Evolutionary conservation across 2,329 filamentous ascomycete genomes (phyloP).

Genomic region (Ceratocystis ficicola): DNA sequence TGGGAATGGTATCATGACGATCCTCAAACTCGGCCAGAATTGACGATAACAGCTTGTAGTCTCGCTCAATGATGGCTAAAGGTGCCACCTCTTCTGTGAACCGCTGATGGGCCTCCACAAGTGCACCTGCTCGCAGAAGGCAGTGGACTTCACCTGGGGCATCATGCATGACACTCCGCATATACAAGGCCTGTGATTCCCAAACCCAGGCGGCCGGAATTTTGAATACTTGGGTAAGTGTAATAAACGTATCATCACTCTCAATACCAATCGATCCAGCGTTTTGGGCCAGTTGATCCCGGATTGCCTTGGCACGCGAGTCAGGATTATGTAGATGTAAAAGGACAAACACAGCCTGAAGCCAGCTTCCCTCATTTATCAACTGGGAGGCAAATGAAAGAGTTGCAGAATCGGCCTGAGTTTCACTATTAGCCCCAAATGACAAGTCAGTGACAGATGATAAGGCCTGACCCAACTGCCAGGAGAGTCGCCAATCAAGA

Average conservation of each 20-base stretch:
- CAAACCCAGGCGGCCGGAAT: constrained; percentile 73
- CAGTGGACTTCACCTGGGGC: constrained; percentile 61
- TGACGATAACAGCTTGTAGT: constrained; percentile 56
- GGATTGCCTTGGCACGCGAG: constrained; percentile 53
- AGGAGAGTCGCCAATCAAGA: constrained; percentile 63
- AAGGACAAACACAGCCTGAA: constrained; percentile 63
- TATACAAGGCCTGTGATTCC: constrained; percentile 73
- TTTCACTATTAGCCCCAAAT: constrained; percentile 42
- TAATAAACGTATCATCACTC: constrained; percentile 40
- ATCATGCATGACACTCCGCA: constrained; percentile 59
- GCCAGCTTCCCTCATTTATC: constrained; percentile 51
- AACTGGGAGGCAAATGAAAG: constrained; percentile 54
- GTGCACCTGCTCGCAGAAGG: constrained; percentile 64
- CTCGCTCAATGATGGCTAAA: constrained; percentile 64
- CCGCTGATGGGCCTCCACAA: constrained; percentile 70
- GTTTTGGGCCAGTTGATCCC: constrained; percentile 62
- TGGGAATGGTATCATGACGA: constrained; percentile 48
- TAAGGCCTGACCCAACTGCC: constrained; percentile 69
- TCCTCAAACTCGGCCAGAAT: constrained; percentile 61
- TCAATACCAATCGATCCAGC: constrained; percentile 53
- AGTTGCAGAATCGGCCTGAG: constrained; percentile 54
- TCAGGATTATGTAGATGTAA: constrained; percentile 56
- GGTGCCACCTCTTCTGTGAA: constrained; percentile 74
- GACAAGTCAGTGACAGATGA: constrained; percentile 38
- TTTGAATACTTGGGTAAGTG: constrained; percentile 51